Evolutionary conservation across 495 filamentous ascomycete species (phyloP).

Genomic region (Delitschia confertaspora): DNA sequence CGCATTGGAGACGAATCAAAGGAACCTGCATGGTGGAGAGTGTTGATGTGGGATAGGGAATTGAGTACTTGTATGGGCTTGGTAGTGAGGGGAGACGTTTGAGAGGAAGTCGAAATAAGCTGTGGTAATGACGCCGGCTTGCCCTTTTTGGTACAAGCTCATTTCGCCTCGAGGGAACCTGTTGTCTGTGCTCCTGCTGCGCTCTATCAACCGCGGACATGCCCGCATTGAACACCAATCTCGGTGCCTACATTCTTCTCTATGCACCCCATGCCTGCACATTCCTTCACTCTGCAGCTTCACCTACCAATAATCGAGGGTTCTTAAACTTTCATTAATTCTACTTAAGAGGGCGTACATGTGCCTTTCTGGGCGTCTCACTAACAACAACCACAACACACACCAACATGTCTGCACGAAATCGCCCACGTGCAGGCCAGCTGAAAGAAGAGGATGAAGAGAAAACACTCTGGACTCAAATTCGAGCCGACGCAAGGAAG

Average conservation of each 20-base stretch:
- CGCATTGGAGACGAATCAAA: conserved; percentile 85
- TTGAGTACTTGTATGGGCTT: too few relatives aligned
- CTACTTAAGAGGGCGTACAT: too few relatives aligned
- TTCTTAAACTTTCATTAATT: too few relatives aligned
- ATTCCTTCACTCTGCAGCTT: too few relatives aligned
- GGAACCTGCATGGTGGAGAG: conserved; percentile 62
- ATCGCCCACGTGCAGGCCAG: conserved; percentile 35
- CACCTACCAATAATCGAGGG: too few relatives aligned
- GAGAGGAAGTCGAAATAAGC: conserved; percentile 1
- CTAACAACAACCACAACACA: too few relatives aligned
- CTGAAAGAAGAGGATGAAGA: conserved; percentile 51
- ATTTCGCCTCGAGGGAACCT: background rate
- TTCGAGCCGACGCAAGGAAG: conserved; percentile 45
- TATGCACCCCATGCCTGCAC: too few relatives aligned
- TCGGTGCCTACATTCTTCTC: too few relatives aligned
- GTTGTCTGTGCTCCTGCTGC: background rate
- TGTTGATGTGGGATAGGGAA: too few relatives aligned
- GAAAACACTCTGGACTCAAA: conserved; percentile 54
- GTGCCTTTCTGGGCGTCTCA: too few relatives aligned
- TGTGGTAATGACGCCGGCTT: background rate
- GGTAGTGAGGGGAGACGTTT: background rate
- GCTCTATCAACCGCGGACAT: background rate
- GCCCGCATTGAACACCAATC: too few relatives aligned
- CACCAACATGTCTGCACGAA: conserved; percentile 38
- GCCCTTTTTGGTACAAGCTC: background rate